These are phyloP conservation scores for Zygoascus ofunaensis DNA, from an alignment of 805 yeast species.

Conservation along the genomic window DNA sequence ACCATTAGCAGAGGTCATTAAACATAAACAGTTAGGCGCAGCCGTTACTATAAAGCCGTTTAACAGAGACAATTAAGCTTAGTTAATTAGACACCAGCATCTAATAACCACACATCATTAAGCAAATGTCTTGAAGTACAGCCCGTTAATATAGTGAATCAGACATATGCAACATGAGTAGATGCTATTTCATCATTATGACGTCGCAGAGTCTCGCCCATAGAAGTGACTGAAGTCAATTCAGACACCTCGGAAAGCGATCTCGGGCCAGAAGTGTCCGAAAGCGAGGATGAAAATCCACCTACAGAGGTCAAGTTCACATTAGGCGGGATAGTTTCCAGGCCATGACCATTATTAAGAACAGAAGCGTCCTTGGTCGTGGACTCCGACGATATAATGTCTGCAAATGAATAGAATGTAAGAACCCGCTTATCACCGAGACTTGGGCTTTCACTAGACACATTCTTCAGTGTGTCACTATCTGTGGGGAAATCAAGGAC, in stretches of 20 bases:
- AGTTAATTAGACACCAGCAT: no score
- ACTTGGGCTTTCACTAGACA: background rate
- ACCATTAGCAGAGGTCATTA: no score
- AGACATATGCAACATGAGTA: background rate
- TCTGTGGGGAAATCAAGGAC: background rate
- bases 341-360: conserved; percentile 48
- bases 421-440: conserved; percentile 18
- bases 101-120: no score
- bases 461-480: background rate
- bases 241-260: conserved; percentile 4
- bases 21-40: no score
- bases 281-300: background rate
- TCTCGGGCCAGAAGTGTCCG: conserved; percentile 2
- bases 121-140: no score
- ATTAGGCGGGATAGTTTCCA: conserved; percentile 10
- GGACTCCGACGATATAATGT: conserved; percentile 37
- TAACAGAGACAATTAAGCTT: no score
- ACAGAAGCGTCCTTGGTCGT: conserved; percentile 26
- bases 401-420: conserved; percentile 69
- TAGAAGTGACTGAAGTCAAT: conserved; percentile 12
- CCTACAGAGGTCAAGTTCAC: conserved; percentile 3
- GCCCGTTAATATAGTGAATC: no score
- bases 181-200: conserved; percentile 15
- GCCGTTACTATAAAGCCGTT: no score
- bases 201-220: conserved; percentile 19